Evolutionary conservation across 1,139 yeast genomes (phyloP), one percentile per base, ranked within the genome.

Genomic region (Pichia sp.): DNA sequence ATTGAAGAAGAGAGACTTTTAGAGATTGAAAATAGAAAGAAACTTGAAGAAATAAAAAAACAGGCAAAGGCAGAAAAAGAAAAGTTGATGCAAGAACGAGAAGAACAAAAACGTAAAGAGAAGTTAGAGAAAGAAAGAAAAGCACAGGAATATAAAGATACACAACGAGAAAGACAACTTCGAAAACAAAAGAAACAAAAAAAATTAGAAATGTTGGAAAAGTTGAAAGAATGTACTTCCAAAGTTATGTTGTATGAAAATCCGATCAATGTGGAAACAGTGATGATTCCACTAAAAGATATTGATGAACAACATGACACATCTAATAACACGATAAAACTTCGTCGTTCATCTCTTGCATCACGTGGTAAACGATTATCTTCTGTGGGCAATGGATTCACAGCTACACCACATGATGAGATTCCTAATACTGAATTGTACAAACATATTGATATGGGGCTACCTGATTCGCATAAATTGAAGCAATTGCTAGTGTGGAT

Each of bases 391-490:
- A 81, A 80, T 54, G 91, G 91, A 3, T 78, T 76, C 49, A 68
- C 64, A 2, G 87, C 84, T 0, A 72, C 72, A 27, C 89, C 89
- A 0, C 91, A 83, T 56, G 70, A 71, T 2, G 80, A 74, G 36
- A 76, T 84, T 2, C 70, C 78, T 0, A 66, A 72, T 0, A 54
- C 63, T 16, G 82, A 78, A 41, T 77, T 77, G 52, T 76, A 74
- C 56, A 81, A 80, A 55, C 78, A 78, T 50, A 59, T 84, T 27
- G 84, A 82, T 48, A 61, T 68, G 2, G 71, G 74, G 18, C 51
- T 80, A 33, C 85, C 93, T 0, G 91, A 79, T 42, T 86, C 89
- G 0, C 83, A 80, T 52, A 68, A 79, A 46, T 76, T 84, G 81
- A 69, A 81, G 48, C 88, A 81, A 54, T 59, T 85, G 18, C 57